Evolutionary conservation across 1,284 basidiomycete species (phyloP).

Genomic region (Volvariella surrecta): DNA sequence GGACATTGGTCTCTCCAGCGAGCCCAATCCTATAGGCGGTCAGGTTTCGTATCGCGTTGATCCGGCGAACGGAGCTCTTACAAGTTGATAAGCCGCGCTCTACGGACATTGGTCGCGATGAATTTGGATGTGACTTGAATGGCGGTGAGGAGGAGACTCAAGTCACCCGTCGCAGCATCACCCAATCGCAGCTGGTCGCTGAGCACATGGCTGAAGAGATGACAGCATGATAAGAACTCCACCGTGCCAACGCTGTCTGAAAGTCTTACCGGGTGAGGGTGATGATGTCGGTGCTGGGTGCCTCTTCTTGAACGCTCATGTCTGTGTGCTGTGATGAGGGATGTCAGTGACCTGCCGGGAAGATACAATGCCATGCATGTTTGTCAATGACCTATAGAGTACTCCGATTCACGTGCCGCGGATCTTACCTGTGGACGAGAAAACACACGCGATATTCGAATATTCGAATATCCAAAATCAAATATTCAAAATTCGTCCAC

Average conservation of each 20-base stretch:
- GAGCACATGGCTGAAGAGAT: slow-evolving; percentile 66
- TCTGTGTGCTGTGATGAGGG: slow-evolving; percentile 29
- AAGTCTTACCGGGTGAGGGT: slow-evolving; percentile 75
- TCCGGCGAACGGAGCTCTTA: slow-evolving; percentile 31
- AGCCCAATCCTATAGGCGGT: slow-evolving; percentile 67
- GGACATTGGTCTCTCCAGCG: slow-evolving; percentile 93
- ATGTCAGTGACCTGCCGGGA: slow-evolving; percentile 16
- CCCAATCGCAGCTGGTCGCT: slow-evolving; percentile 77
- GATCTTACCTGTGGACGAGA: slow-evolving; percentile 15
- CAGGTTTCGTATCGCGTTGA: slow-evolving; percentile 5
- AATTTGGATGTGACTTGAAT: slow-evolving; percentile 96
- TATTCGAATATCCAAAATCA: too few relatives aligned
- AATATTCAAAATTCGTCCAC: too few relatives aligned
- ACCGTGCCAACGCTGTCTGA: slow-evolving; percentile 2
- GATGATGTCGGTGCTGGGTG: slow-evolving; percentile 81
- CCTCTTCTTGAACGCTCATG: slow-evolving; percentile 47
- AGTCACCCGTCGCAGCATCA: slow-evolving; percentile 79
- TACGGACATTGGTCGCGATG: slow-evolving; percentile 97
- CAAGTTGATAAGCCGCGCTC: slow-evolving; percentile 97
- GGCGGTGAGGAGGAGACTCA: slow-evolving; percentile 90
- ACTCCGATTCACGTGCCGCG: slow-evolving; percentile 22
- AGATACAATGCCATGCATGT: neutral
- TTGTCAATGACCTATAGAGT: neutral
- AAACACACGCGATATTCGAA: too few relatives aligned
- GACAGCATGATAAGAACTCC: neutral